phyloP scores from a whole-genome alignment of 805 yeast genomes.

The Debaryomyces castellii region DNA sequence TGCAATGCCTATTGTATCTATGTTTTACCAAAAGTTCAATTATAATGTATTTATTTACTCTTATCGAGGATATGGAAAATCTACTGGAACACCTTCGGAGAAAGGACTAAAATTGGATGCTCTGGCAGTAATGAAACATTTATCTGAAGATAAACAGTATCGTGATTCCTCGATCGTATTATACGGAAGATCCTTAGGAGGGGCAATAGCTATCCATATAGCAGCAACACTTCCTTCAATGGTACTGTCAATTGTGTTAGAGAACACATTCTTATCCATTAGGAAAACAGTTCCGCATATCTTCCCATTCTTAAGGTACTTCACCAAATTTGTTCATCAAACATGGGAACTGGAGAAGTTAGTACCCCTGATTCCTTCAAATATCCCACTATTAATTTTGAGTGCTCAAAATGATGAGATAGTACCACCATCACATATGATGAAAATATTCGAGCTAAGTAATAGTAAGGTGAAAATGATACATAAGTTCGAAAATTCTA shows the following conservation, averaged over 20 bases:
- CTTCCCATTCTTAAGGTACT: slow-evolving; percentile 62
- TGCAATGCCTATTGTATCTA: slow-evolving; percentile 73
- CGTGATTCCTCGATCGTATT: slow-evolving; percentile 55
- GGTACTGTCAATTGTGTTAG: slow-evolving; percentile 69
- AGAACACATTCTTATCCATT: slow-evolving; percentile 81
- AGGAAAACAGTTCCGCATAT: slow-evolving; percentile 70
- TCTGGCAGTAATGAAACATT: slow-evolving; percentile 60
- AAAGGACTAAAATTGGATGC: slow-evolving; percentile 81
- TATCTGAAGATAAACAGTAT: slow-evolving; percentile 54
- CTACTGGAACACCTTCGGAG: slow-evolving; percentile 77
- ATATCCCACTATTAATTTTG: slow-evolving; percentile 67
- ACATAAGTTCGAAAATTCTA: slow-evolving; percentile 55
- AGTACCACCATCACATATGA: slow-evolving; percentile 87
- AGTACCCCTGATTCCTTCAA: slow-evolving; percentile 48
- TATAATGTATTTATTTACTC: slow-evolving; percentile 83
- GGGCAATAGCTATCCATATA: slow-evolving; percentile 87
- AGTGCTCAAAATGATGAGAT: slow-evolving; percentile 82
- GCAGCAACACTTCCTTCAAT: slow-evolving; percentile 55
- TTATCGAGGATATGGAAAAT: slow-evolving; percentile 87
- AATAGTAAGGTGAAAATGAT: slow-evolving; percentile 52
- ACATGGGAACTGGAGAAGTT: slow-evolving; percentile 76
- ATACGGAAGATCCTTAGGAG: slow-evolving; percentile 91
- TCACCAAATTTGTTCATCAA: slow-evolving; percentile 68
- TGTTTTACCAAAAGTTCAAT: slow-evolving; percentile 60
- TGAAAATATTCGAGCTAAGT: slow-evolving; percentile 51